Conservation (phyloP, 495 filamentous ascomycete species). For the Talaromyces thailandensis region DNA sequence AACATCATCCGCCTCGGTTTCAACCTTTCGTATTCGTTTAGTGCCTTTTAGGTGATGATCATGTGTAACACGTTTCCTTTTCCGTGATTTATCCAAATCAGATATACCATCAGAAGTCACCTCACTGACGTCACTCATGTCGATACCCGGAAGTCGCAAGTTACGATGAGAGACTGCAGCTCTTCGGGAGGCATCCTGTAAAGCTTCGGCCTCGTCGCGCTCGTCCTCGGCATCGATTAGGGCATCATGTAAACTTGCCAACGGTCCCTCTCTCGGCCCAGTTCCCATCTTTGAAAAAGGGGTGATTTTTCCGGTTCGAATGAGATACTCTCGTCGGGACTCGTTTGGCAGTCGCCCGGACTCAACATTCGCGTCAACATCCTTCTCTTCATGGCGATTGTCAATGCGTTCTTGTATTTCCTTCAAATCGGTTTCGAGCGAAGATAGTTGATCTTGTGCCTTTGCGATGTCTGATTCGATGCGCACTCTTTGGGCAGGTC, state of each 20-base stretch:
- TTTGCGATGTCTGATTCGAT: constrained; percentile 54
- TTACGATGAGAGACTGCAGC: constrained; percentile 68
- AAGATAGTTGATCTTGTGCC: constrained; percentile 50
- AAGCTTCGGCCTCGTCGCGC: constrained; percentile 46
- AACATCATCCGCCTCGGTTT: constrained; percentile 3
- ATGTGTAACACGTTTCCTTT: constrained; percentile 29
- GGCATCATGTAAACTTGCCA: constrained; percentile 58
- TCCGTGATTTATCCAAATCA: constrained; percentile 19
- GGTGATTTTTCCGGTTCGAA: constrained; percentile 94
- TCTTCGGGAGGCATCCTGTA: constrained; percentile 28
- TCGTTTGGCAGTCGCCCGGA: constrained; percentile 63
- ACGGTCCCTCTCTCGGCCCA: constrained; percentile 39
- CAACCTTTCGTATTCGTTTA: neutral
- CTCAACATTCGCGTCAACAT: constrained; percentile 27
- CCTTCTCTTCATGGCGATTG: constrained; percentile 49
- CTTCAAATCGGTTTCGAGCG: constrained; percentile 56
- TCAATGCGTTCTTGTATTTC: constrained; percentile 76
- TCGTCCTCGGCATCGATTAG: constrained; percentile 70
- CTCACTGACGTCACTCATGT: constrained; percentile 36
- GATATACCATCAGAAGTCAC: constrained; percentile 12
- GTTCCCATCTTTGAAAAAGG: constrained; percentile 72
- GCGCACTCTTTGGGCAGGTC: constrained; percentile 36
- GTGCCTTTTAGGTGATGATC: constrained; percentile 1
- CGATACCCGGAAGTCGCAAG: constrained; percentile 73
- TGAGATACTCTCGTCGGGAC: constrained; percentile 77